phyloP scores from a whole-genome alignment of 257 asterid species.

The Nicotiana attenuata region DNA sequence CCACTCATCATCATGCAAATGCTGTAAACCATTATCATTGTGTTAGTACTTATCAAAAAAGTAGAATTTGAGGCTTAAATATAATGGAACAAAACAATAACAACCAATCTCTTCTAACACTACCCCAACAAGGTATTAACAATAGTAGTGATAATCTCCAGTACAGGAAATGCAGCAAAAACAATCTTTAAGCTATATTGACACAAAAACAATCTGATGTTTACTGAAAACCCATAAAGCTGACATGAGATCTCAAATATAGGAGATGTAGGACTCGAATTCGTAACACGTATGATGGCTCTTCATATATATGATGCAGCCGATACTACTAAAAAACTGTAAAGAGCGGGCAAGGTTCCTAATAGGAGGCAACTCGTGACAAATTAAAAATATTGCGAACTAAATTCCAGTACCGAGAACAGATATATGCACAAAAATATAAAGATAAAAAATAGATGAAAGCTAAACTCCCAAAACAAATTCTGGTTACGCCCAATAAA shows the following conservation, averaged over 20 bases:
- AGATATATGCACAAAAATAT: neutral
- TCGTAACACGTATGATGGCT: neutral
- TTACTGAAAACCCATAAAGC: neutral
- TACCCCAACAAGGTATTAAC: neutral
- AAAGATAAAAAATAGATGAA: neutral
- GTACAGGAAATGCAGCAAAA: neutral
- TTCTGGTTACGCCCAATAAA: neutral
- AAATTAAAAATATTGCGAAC: neutral
- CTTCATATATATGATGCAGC: neutral
- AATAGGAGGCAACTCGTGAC: neutral
- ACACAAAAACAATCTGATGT: neutral
- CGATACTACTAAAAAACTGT: neutral
- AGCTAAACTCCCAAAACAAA: neutral
- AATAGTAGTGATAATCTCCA: neutral
- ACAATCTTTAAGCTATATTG: neutral
- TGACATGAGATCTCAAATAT: neutral
- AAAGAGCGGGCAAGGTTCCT: neutral
- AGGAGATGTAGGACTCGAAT: neutral
- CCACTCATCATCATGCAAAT: conserved; percentile 93
- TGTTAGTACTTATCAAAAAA: neutral
- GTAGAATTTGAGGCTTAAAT: neutral
- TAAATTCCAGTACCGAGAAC: neutral
- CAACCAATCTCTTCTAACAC: neutral
- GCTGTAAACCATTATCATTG: conserved; percentile 40
- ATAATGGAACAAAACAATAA: neutral